Base-by-base conservation (phyloP, 805 yeast species). In the Huiozyma sinensis region DNA sequence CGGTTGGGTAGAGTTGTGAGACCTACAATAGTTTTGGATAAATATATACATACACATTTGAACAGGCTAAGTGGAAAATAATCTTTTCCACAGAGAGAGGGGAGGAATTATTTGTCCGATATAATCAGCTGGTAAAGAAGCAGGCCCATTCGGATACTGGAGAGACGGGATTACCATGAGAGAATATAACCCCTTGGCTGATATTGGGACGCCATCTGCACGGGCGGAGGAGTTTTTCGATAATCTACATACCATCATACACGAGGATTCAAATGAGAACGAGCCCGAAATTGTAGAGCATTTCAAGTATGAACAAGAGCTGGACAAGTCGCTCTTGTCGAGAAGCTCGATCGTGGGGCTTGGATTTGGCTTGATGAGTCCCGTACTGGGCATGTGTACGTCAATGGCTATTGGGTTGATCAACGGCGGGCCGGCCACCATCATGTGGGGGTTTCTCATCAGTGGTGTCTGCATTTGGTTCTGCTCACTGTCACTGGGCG, bases 311-410 rank as follows among this genome's bases (percentile, higher is more conserved):
- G 80, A 81, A 51, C 88, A 81, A 56, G 83, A 79, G 39, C 65
- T 84, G 47, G 77, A 76, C 47, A 70, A 86, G 51, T 78, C 81
- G 48, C 46, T 61, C 33, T 69, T 83, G 44, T 79, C 85, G 0
- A 79, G 81, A 8, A 67, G 77, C 1, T 80, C 89, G 0, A 76
- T 84, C 38, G 75, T 84, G 24, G 95, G 92, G 4, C 65, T 84
- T 27, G 90, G 92, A 0, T 83, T 84, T 57, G 78, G 88, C 1
- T 64, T 84, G 31, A 82, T 84, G 89, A 84, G 86, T 36, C 89
- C 86, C 0, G 90, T 89, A 0, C 72, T 83, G 52, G 88, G 90
- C 1, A 71, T 84, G 52, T 77, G 87, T 7, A 77, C 86, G 3
- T 82, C 88, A 1, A 68, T 84, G 58, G 77, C 81, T 55, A 79